Base-by-base conservation (phyloP, 75 land plant genomes). In the Picea glauca region DNA sequence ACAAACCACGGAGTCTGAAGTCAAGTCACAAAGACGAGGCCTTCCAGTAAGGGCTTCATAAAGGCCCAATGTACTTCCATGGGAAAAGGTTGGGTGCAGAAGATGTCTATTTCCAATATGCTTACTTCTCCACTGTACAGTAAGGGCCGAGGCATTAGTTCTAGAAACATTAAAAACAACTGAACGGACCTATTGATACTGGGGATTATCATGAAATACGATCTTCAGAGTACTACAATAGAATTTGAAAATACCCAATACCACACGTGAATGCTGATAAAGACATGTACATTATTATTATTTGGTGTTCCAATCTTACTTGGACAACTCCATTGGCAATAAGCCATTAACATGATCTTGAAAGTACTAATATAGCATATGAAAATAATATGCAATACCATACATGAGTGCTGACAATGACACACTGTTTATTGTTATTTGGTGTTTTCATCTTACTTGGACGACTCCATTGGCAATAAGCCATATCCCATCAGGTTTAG, bases 21-120 rank as follows among this genome's bases (percentile, higher is more conserved):
- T 74, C 81, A 98, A 78, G 79, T 93, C 89, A 79, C 98, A 95
- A 31, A 98, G 81, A 73, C 85, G 87, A 60, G 91, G 87, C 65
- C 93, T 98, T 74, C 96, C 98, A 70, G 77, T 78, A 32, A 98
- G 85, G 40, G 90, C 90, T 89, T 98, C 98, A 87, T 98, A 98
- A 21, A 98, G 80, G 9, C 99, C 99, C 84, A 98, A 84, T 17
- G 98, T 95, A 76, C 93, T 93, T 54, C 98, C 96, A 85, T 98
- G 99, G 9, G 94, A 88, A 85, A 98, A 98, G 46, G 86, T 86
- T 79, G 94, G 96, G 79, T 91, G 94, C 78, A 93, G 74, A 2
- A 89, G 76, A 60, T 90, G 90, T 82, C 79, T 91, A 65, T 62
- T 89, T 43, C 30, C 78, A 60, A 84, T 68, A 11, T 78, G 87